Evolutionary conservation across 495 filamentous ascomycete species (phyloP), one percentile per base, ranked within the genome.

Genomic region (Articulospora tetracladia): DNA sequence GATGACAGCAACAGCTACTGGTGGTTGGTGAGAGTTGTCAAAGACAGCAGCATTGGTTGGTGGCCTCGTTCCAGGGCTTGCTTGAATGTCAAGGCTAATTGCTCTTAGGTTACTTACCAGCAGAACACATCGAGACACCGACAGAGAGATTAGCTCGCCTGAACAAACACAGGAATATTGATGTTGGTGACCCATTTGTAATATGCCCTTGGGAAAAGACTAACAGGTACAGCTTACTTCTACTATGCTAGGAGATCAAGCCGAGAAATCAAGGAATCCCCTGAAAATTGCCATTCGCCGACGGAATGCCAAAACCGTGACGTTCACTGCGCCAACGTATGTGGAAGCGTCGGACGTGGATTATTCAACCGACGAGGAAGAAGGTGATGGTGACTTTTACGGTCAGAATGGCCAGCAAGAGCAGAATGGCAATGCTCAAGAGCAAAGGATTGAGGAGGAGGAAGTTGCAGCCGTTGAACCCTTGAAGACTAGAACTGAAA

Each of bases 1-100:
- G 94, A 98, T 70, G 94, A 99, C 67, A 97, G 91, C 71, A 99
- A 99, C 76, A 97, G 92, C 72, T 99, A 99, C 71, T 99, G 94
- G 94, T 99, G 94, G 94, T 83, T 99, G 39, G 94, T 99, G 15
- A 82, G 93, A 54, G 91, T 99, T 20, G 92, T 97, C 13, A 97
- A 97, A 73, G 95, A 98, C 72, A 92, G 87, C 68, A 97, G 92
- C 68, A 98, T 98, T 72, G 94, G 93, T 97, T 77, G 34, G 86
- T 52, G 20, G 12, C 51, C 46, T n/a, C 24, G 17, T 50, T 52
- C 36, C 28, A 32, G 41, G 20, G 23, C 53, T 17, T 41, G 57
- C 50, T 51, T 44, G 12, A 34, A 53, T 61, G 26, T 47, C 52
- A 27, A 34, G 54, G 7, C 15, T 62, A 58, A 32, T 13, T 32